Conservation (phyloP, 169 alveolate genomes). For the Plasmodium inui region DNA sequence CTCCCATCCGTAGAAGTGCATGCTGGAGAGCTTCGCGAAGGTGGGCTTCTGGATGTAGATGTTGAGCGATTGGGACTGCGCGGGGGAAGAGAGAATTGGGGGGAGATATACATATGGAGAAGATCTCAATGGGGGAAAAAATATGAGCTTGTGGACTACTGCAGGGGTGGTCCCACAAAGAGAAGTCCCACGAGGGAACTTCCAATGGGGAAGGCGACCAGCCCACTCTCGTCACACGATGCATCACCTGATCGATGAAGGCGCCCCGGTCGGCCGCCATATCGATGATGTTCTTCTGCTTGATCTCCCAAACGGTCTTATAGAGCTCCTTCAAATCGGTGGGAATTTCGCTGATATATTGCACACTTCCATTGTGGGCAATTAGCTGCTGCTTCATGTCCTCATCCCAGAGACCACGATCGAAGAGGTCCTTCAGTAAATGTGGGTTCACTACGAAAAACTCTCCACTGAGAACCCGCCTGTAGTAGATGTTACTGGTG, state of each 20-base stretch:
- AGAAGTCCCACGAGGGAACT: too few species aligned
- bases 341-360: conserved; percentile 94
- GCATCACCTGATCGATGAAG: conserved; percentile 87
- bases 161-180: neutral
- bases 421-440: conserved; percentile 95
- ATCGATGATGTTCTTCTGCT: conserved; percentile 96
- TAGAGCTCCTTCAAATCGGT: conserved; percentile 91
- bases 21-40: conserved; percentile 95
- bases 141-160: neutral
- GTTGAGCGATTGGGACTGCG: conserved; percentile 95
- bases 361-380: conserved; percentile 96
- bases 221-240: too few species aligned
- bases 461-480: conserved; percentile 99
- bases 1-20: conserved; percentile 99
- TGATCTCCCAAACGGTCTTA: conserved; percentile 99
- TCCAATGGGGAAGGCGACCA: too few species aligned
- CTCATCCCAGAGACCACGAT: conserved; percentile 94
- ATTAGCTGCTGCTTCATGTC: conserved; percentile 94
- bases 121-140: neutral
- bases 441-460: conserved; percentile 98
- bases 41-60: conserved; percentile 96
- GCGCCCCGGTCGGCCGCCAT: conserved; percentile 98
- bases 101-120: neutral
- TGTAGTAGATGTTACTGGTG: conserved; percentile 97
- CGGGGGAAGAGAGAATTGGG: conserved; percentile 49